A percentile compares a stretch with the other conserved stretches of the same genome.
Evolutionary conservation across 163 green algal genomes (phyloP).

Genomic region (Chloromonas sp.): DNA sequence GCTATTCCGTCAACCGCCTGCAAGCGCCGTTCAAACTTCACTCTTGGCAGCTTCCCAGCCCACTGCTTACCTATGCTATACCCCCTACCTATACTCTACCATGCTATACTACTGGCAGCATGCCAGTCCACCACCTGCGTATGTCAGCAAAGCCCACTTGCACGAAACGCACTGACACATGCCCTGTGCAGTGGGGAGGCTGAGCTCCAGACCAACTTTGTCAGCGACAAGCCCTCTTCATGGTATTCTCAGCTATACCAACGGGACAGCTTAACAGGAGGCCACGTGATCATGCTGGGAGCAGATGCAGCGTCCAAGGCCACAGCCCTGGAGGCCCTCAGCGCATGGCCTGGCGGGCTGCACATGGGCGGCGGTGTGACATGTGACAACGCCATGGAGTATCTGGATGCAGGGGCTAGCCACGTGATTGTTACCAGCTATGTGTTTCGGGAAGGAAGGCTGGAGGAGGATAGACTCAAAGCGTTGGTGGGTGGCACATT

Average conservation of each 20-base stretch:
- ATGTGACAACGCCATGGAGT: conserved; percentile 72
- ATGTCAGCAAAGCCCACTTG: no score
- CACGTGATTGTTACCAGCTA: conserved; percentile 97
- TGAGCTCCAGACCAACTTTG: conserved; percentile 89
- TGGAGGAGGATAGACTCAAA: conserved; percentile 77
- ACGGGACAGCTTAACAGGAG: conserved; percentile 71
- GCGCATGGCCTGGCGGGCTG: conserved; percentile 78
- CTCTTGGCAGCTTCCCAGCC: no score
- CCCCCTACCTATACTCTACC: no score
- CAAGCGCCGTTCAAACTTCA: no score
- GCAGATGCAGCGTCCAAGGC: conserved; percentile 61
- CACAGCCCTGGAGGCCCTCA: conserved; percentile 72
- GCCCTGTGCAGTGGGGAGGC: conserved; percentile 11
- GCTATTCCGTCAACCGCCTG: no score
- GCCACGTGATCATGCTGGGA: conserved; percentile 97
- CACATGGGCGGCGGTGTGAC: conserved; percentile 93
- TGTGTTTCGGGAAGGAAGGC: conserved; percentile 81
- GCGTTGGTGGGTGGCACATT: conserved; percentile 43
- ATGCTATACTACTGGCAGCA: no score
- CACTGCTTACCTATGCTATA: no score
- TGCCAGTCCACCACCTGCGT: no score
- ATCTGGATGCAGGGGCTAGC: conserved; percentile 84
- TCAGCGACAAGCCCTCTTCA: conserved; percentile 73
- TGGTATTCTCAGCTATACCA: conserved; percentile 87
- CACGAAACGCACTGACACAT: not conserved